Percentiles rank a stretch among this genome's conserved stretches.
These are phyloP conservation scores for Erysimum cheiri DNA, from an alignment of 441 rosid species.

Conservation along the genomic window DNA sequence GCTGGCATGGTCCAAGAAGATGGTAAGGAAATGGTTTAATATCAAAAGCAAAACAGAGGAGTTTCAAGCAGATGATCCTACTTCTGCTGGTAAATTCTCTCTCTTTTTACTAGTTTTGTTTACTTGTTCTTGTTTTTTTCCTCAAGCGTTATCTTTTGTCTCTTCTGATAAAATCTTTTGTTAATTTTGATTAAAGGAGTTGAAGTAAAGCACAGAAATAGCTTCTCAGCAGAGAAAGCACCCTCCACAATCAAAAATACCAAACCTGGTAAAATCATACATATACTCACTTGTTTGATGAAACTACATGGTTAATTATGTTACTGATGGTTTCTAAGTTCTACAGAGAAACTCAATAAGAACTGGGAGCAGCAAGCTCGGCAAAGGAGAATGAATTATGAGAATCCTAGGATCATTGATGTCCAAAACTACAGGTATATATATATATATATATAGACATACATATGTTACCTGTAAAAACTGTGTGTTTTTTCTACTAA, in stretches of 20 bases:
- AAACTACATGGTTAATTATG: not conserved
- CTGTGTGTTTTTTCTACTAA: constrained; percentile 11
- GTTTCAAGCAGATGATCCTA: constrained; percentile 76
- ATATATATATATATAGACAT: not conserved
- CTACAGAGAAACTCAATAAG: constrained; percentile 73
- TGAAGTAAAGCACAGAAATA: constrained; percentile 76
- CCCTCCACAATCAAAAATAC: constrained; percentile 80
- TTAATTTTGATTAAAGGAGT: constrained; percentile 51
- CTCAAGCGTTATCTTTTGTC: constrained; percentile 36
- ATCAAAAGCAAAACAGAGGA: constrained; percentile 88
- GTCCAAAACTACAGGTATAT: constrained; percentile 86
- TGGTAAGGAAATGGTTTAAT: constrained; percentile 95
- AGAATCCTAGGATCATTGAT: constrained; percentile 90
- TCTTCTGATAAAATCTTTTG: constrained; percentile 31
- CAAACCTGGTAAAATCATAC: constrained; percentile 63
- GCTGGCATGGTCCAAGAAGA: constrained; percentile 96
- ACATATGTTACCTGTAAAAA: not conserved
- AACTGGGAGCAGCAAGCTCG: constrained; percentile 68
- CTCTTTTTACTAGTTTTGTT: constrained; percentile 16
- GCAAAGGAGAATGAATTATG: constrained; percentile 81
- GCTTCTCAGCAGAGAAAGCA: constrained; percentile 89
- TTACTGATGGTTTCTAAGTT: constrained; percentile 17
- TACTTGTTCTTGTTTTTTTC: constrained; percentile 37
- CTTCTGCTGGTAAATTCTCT: constrained; percentile 55
- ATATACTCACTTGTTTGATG: constrained; percentile 4